These are phyloP conservation scores for Cordyceps sp. DNA, from an alignment of 2,329 filamentous ascomycete genomes.

Conservation along the genomic window DNA sequence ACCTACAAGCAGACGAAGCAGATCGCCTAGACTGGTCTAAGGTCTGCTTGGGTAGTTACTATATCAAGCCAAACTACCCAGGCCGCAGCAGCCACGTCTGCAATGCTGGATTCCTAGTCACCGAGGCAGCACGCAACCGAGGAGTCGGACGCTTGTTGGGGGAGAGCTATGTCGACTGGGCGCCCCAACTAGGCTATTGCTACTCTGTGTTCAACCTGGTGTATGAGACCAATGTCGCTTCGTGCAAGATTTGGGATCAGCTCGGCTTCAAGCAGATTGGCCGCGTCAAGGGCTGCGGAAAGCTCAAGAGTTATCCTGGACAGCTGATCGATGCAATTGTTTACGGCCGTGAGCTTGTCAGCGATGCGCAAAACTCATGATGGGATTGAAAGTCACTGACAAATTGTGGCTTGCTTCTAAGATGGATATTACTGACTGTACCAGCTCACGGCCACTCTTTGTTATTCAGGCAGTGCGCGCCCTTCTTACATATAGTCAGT, in stretches of 20 bases:
- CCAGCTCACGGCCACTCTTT: too few species aligned
- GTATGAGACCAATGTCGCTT: slow-evolving; percentile 83
- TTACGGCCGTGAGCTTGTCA: slow-evolving; percentile 44
- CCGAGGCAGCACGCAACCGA: slow-evolving; percentile 53
- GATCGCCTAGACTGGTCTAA: slow-evolving; percentile 59
- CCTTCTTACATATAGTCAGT: too few species aligned
- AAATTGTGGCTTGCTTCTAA: too few species aligned
- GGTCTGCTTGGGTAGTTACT: slow-evolving; percentile 76
- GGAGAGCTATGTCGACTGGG: slow-evolving; percentile 62
- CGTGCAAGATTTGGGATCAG: slow-evolving; percentile 79
- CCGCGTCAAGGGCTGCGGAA: slow-evolving; percentile 56
- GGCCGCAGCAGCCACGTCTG: slow-evolving; percentile 81
- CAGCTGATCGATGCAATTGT: slow-evolving; percentile 61
- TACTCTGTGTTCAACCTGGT: slow-evolving; percentile 92
- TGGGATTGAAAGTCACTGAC: too few species aligned
- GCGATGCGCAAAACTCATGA: too few species aligned
- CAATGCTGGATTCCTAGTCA: slow-evolving; percentile 67
- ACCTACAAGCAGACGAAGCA: slow-evolving; percentile 15
- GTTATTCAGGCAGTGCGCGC: too few species aligned
- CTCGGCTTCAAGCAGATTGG: slow-evolving; percentile 87
- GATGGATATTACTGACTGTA: too few species aligned
- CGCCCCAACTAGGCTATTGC: slow-evolving; percentile 66
- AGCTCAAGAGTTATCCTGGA: slow-evolving; percentile 50
- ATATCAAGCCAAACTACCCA: slow-evolving; percentile 87
- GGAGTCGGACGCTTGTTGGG: slow-evolving; percentile 63